Conservation (phyloP, 1,139 yeast genomes). For the Debaryomyces sp. region DNA sequence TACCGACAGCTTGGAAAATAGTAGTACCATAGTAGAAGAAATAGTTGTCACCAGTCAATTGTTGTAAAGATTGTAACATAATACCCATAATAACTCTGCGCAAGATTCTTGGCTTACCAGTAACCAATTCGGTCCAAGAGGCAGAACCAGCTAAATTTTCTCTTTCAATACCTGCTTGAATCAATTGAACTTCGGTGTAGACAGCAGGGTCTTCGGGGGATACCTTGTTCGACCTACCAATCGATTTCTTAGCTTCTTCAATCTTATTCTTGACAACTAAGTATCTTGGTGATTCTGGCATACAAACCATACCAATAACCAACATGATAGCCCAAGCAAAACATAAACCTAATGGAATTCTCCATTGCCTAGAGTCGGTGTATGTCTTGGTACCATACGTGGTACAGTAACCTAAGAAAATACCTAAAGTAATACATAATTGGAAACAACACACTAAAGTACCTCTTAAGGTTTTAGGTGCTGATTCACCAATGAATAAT, state of each 20-base stretch:
- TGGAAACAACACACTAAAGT: conserved; percentile 72
- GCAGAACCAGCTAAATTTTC: conserved; percentile 68
- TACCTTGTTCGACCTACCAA: conserved; percentile 67
- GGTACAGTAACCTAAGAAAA: conserved; percentile 67
- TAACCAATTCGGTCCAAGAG: conserved; percentile 65
- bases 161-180: conserved; percentile 64
- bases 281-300: conserved; percentile 70
- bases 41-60: conserved; percentile 79
- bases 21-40: conserved; percentile 84
- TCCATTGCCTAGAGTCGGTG: conserved; percentile 58
- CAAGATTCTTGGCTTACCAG: conserved; percentile 68
- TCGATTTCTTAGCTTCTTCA: conserved; percentile 50
- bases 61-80: conserved; percentile 69
- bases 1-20: conserved; percentile 75
- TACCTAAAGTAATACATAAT: conserved; percentile 68
- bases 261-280: conserved; percentile 39
- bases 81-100: conserved; percentile 69
- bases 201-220: conserved; percentile 61
- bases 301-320: conserved; percentile 53
- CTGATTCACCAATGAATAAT: conserved; percentile 69
- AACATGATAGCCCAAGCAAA: conserved; percentile 61
- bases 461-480: conserved; percentile 73
- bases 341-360: conserved; percentile 63
- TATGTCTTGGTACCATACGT: conserved; percentile 62
- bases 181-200: conserved; percentile 57